These are phyloP conservation scores for Sanchytrium tribonematis DNA, from an alignment of 371 early-diverging fungal species.

Conservation along the genomic window DNA sequence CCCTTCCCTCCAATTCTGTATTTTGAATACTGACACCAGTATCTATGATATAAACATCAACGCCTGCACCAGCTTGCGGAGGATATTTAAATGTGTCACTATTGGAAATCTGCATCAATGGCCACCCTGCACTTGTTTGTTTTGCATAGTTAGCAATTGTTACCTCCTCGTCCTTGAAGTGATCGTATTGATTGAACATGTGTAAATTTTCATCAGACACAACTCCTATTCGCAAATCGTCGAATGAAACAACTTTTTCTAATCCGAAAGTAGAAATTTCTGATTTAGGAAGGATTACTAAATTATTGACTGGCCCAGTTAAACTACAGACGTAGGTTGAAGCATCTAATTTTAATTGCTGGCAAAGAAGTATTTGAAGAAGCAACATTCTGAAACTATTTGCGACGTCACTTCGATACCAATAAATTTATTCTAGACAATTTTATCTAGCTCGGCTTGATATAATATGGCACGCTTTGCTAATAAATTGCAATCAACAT, in stretches of 20 bases:
- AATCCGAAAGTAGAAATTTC: neutral
- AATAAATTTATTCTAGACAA: neutral
- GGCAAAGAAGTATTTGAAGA: too few relatives aligned
- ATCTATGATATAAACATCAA: constrained; percentile 67
- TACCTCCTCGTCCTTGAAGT: neutral
- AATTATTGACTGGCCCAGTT: neutral
- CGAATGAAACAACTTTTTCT: neutral
- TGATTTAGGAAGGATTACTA: neutral
- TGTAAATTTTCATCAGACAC: neutral
- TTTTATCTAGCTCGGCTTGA: neutral
- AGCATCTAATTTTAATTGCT: neutral
- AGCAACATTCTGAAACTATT: too few relatives aligned
- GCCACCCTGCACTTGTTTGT: neutral
- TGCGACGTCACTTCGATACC: neutral
- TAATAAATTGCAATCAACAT: neutral
- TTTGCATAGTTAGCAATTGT: neutral
- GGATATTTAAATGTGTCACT: neutral
- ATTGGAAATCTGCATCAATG: neutral
- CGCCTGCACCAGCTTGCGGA: constrained; percentile 35
- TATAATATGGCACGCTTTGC: neutral
- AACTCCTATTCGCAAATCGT: neutral
- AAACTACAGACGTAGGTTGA: neutral
- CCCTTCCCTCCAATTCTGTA: constrained; percentile 65
- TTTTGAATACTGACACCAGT: constrained; percentile 55
- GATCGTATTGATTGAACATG: neutral